These are phyloP conservation scores for Penicillium sp. DNA, from an alignment of 2,329 filamentous ascomycete species.

Conservation along the genomic window DNA sequence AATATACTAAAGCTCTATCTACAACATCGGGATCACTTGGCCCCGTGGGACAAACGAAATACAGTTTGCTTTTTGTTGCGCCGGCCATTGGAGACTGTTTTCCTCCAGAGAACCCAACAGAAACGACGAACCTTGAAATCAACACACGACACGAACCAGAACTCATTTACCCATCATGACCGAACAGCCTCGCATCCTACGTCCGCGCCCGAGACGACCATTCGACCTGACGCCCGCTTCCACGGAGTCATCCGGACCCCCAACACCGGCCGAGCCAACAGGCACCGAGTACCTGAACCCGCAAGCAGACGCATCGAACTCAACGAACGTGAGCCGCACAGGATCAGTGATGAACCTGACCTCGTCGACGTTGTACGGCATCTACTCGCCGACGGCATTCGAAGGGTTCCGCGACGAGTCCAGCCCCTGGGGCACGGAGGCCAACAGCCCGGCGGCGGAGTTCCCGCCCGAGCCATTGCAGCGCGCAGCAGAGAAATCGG, in stretches of 20 bases:
- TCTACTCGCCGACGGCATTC: slow-evolving; percentile 71
- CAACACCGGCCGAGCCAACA: slow-evolving; percentile 41
- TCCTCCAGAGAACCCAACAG: not conserved
- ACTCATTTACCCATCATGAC: slow-evolving; percentile 28
- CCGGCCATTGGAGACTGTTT: slow-evolving; percentile 11
- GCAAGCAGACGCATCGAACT: slow-evolving; percentile 35
- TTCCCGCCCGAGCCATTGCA: slow-evolving; percentile 33
- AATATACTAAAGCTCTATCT: not conserved
- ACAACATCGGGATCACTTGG: not conserved
- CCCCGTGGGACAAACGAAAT: not conserved
- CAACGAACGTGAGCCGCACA: slow-evolving; percentile 60
- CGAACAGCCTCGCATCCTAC: slow-evolving; percentile 57
- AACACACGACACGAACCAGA: not conserved
- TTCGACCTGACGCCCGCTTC: slow-evolving; percentile 61
- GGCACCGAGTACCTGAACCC: slow-evolving; percentile 38
- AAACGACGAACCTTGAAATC: not conserved
- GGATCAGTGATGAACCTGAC: slow-evolving; percentile 84
- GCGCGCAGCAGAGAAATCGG: slow-evolving; percentile 39
- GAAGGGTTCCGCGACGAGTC: slow-evolving; percentile 57
- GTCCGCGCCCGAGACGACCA: slow-evolving; percentile 69
- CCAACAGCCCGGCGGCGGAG: slow-evolving; percentile 62
- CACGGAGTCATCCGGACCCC: slow-evolving; percentile 43
- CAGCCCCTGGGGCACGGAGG: slow-evolving; percentile 77
- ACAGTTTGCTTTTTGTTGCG: not conserved
- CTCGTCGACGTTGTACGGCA: slow-evolving; percentile 84